Conservation (phyloP, 2,329 filamentous ascomycete genomes). For the Penicillium sp. region DNA sequence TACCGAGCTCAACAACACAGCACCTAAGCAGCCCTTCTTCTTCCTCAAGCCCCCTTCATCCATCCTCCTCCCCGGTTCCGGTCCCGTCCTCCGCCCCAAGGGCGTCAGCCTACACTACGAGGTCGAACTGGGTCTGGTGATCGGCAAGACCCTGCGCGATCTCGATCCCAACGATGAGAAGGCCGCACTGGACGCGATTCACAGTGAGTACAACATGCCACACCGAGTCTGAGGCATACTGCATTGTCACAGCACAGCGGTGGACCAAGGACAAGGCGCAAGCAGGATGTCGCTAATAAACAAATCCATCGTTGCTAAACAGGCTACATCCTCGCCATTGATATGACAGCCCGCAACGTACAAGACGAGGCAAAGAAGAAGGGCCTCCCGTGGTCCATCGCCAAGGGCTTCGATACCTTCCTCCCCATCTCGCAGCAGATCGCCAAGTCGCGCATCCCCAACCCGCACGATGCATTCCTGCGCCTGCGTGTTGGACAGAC, state of each 20-base stretch:
- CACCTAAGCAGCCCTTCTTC: conserved; percentile 96
- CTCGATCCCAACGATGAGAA: conserved; percentile 69
- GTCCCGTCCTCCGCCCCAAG: conserved; percentile 75
- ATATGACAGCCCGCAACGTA: conserved; percentile 94
- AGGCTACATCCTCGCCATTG: conserved; percentile 89
- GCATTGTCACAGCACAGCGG: neutral
- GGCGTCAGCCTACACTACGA: conserved; percentile 91
- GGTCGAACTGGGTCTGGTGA: conserved; percentile 86
- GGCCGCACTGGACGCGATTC: conserved; percentile 77
- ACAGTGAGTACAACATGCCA: conserved; percentile 51
- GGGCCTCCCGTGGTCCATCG: conserved; percentile 91
- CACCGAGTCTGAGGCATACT: neutral
- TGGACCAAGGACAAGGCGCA: neutral
- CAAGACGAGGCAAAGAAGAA: conserved; percentile 98
- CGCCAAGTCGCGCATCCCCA: conserved; percentile 71
- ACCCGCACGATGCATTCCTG: conserved; percentile 85
- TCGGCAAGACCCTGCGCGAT: conserved; percentile 77
- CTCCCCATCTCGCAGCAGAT: conserved; percentile 81
- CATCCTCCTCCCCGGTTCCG: conserved; percentile 73
- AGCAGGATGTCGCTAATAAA: neutral
- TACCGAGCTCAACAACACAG: conserved; percentile 79
- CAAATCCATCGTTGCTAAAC: neutral
- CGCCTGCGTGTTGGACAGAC: conserved; percentile 81
- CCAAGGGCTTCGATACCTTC: conserved; percentile 98
- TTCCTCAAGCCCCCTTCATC: conserved; percentile 93